phyloP scores from a whole-genome alignment of 129 eudicot species.

The Ambrosia artemisiifolia region DNA sequence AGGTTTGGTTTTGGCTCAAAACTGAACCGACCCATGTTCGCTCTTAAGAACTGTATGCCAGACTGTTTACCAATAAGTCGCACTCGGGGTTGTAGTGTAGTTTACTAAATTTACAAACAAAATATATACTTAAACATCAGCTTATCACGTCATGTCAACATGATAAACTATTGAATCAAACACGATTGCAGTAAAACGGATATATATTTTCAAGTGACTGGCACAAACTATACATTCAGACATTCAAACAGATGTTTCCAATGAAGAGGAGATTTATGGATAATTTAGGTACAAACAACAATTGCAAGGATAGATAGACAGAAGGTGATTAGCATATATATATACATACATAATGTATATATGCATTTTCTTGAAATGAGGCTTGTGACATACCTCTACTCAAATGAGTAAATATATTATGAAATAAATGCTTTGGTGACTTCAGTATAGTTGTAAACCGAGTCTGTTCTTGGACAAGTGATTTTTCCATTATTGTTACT shows the following conservation, averaged over 20 bases:
- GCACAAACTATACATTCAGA: slow-evolving; percentile 32
- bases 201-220: not conserved
- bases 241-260: slow-evolving; percentile 25
- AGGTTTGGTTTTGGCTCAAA: too few relatives aligned
- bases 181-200: not conserved
- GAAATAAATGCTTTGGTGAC: slow-evolving; percentile 83
- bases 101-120: too few relatives aligned
- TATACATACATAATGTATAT: not conserved
- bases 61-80: too few relatives aligned
- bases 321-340: slow-evolving; percentile 27
- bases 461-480: slow-evolving; percentile 88
- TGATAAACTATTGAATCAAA: not conserved
- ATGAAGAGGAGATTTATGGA: slow-evolving; percentile 17
- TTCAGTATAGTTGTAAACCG: slow-evolving; percentile 52
- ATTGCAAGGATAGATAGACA: slow-evolving; percentile 28
- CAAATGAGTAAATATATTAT: slow-evolving; percentile 26
- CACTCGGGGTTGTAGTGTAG: too few relatives aligned
- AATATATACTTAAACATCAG: too few relatives aligned
- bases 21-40: too few relatives aligned
- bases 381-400: slow-evolving; percentile 16
- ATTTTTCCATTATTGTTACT: slow-evolving; percentile 64
- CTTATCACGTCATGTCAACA: not conserved
- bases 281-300: slow-evolving; percentile 27
- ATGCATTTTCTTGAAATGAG: not conserved
- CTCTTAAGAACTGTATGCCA: too few relatives aligned